These are phyloP conservation scores for Penicillium fimorum DNA, from an alignment of 495 filamentous ascomycete genomes.

Conservation along the genomic window DNA sequence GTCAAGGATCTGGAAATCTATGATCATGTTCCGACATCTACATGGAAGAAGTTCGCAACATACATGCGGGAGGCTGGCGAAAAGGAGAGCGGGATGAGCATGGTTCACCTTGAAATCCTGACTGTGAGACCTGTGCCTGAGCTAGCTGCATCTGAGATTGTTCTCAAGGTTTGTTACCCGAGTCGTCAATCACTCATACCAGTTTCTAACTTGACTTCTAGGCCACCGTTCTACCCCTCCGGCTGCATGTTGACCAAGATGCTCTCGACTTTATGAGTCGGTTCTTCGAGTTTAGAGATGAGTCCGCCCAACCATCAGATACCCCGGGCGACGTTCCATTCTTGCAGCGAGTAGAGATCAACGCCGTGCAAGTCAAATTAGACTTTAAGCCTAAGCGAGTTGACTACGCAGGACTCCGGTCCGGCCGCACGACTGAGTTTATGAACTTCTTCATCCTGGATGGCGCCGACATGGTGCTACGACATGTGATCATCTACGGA, in stretches of 20 bases:
- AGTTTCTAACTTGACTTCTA: constrained; percentile 23
- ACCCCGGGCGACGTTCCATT: constrained; percentile 75
- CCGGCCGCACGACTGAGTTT: constrained; percentile 96
- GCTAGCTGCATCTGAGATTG: constrained; percentile 84
- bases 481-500: constrained; percentile 89
- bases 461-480: constrained; percentile 78
- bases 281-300: constrained; percentile 97
- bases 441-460: constrained; percentile 99
- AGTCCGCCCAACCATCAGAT: constrained; percentile 50
- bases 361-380: constrained; percentile 74
- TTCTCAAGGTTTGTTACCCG: constrained; percentile 61
- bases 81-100: constrained; percentile 77
- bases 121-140: constrained; percentile 83
- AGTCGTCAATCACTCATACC: not conserved
- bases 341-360: constrained; percentile 84
- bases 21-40: constrained; percentile 91
- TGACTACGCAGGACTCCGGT: constrained; percentile 91
- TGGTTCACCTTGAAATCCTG: constrained; percentile 85
- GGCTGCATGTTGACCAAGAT: constrained; percentile 96
- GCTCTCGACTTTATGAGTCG: constrained; percentile 94
- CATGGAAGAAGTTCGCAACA: constrained; percentile 97
- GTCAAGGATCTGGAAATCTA: constrained; percentile 85
- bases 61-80: constrained; percentile 85
- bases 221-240: constrained; percentile 79
- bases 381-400: constrained; percentile 99